Evolutionary conservation across 2,329 filamentous ascomycete species (phyloP).

Genomic region (Epichloe aotearoae): DNA sequence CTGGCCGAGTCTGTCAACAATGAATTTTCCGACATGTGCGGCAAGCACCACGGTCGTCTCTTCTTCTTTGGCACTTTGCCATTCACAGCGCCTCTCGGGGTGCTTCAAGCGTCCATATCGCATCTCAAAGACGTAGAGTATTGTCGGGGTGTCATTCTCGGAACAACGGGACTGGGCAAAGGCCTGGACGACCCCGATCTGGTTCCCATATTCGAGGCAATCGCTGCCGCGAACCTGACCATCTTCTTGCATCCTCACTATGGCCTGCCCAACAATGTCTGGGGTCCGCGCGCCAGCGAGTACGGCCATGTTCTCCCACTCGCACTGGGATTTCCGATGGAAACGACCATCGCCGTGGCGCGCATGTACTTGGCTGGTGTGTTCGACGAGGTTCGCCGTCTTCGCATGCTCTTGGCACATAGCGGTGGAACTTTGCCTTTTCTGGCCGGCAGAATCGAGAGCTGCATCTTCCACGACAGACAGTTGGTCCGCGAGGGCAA

Average conservation of each 20-base stretch:
- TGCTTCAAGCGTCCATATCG: slow-evolving; percentile 51
- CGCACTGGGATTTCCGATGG: slow-evolving; percentile 77
- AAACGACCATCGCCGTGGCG: slow-evolving; percentile 82
- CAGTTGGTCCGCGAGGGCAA: slow-evolving; percentile 55
- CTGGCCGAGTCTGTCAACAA: slow-evolving; percentile 60
- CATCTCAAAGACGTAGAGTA: slow-evolving; percentile 48
- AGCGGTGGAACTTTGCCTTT: slow-evolving; percentile 83
- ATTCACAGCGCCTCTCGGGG: slow-evolving; percentile 50
- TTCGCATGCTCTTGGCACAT: slow-evolving; percentile 73
- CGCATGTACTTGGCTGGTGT: slow-evolving; percentile 80
- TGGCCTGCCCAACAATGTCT: slow-evolving; percentile 68
- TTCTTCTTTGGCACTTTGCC: slow-evolving; percentile 79
- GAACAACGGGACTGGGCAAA: slow-evolving; percentile 65
- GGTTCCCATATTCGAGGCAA: slow-evolving; percentile 56
- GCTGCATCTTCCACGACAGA: slow-evolving; percentile 71
- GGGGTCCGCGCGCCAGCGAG: slow-evolving; percentile 55
- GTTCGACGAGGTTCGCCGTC: slow-evolving; percentile 58
- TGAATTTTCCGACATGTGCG: slow-evolving; percentile 64
- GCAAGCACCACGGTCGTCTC: slow-evolving; percentile 48
- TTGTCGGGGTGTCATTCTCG: slow-evolving; percentile 77
- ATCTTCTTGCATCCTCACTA: slow-evolving; percentile 90
- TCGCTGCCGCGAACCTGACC: slow-evolving; percentile 51
- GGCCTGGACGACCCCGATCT: slow-evolving; percentile 69
- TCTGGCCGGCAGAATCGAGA: slow-evolving; percentile 76
- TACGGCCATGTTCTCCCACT: slow-evolving; percentile 84